These are phyloP conservation scores for Bacterosira constricta DNA, from an alignment of 108 stramenopile species.

Conservation along the genomic window DNA sequence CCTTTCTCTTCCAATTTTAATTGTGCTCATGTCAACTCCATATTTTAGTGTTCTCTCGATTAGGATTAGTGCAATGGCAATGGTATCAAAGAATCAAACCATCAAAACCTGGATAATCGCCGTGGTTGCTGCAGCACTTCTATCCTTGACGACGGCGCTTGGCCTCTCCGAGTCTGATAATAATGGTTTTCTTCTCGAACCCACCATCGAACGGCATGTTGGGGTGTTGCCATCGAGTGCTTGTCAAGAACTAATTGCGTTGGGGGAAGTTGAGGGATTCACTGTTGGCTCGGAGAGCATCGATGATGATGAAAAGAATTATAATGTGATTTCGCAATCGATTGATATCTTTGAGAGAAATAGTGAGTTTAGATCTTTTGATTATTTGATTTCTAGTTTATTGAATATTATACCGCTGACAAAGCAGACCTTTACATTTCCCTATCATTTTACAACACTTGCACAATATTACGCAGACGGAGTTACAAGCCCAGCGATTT, in stretches of 20 bases:
- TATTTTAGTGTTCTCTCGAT: too few species aligned
- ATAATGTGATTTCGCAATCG: constrained; percentile 2
- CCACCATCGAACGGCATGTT: neutral
- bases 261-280: constrained; percentile 14
- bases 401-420: too few species aligned
- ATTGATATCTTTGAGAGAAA: constrained; percentile 16
- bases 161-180: too few species aligned
- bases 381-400: neutral
- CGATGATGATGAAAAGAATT: neutral
- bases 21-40: too few species aligned
- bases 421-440: too few species aligned
- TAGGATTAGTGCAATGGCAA: too few species aligned
- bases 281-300: constrained; percentile 13
- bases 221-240: constrained; percentile 9
- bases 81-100: too few species aligned
- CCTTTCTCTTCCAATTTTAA: too few species aligned
- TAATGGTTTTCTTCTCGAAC: constrained; percentile 21
- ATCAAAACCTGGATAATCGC: too few species aligned
- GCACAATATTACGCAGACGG: neutral
- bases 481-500: neutral
- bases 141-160: too few species aligned
- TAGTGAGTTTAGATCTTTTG: neutral
- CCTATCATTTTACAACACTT: neutral
- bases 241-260: constrained; percentile 13
- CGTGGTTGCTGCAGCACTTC: too few species aligned